Evolutionary conservation across 139 green algal genomes (phyloP).

Genomic region (Deuterostichococcus epilithicus): DNA sequence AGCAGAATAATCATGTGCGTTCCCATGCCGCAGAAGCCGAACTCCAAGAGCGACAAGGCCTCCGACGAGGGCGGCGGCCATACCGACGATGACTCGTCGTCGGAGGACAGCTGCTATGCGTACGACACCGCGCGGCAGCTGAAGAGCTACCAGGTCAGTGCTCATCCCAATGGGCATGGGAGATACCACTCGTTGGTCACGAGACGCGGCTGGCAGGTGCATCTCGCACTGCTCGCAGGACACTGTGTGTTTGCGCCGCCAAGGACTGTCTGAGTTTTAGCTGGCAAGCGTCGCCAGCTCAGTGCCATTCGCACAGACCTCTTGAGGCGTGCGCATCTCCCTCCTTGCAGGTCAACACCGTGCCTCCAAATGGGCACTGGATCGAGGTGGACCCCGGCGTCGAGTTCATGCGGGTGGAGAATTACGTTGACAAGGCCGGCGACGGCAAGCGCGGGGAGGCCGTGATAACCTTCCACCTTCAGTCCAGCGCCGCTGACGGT

Average conservation of each 20-base stretch:
- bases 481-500: not conserved
- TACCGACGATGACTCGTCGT: not conserved
- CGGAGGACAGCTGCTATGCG: not conserved
- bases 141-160: not conserved
- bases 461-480: not conserved
- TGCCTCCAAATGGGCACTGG: not conserved
- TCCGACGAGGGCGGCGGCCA: not conserved
- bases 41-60: too few relatives aligned
- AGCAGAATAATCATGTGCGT: too few relatives aligned
- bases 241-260: too few relatives aligned
- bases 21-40: too few relatives aligned
- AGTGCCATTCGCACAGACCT: too few relatives aligned
- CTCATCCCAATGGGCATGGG: too few relatives aligned
- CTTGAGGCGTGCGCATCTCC: too few relatives aligned
- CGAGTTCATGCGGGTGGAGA: constrained; percentile 3
- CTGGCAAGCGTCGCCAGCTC: too few relatives aligned
- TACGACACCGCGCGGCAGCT: constrained; percentile 3
- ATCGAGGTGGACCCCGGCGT: not conserved
- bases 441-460: not conserved
- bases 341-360: constrained; percentile 1
- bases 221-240: too few relatives aligned
- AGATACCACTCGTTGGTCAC: too few relatives aligned
- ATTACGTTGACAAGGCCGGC: not conserved
- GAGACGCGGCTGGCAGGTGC: too few relatives aligned
- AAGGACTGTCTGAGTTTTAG: too few relatives aligned